Conservation (phyloP, 2,329 filamentous ascomycete species). For the Apiospora saccharicola region DNA sequence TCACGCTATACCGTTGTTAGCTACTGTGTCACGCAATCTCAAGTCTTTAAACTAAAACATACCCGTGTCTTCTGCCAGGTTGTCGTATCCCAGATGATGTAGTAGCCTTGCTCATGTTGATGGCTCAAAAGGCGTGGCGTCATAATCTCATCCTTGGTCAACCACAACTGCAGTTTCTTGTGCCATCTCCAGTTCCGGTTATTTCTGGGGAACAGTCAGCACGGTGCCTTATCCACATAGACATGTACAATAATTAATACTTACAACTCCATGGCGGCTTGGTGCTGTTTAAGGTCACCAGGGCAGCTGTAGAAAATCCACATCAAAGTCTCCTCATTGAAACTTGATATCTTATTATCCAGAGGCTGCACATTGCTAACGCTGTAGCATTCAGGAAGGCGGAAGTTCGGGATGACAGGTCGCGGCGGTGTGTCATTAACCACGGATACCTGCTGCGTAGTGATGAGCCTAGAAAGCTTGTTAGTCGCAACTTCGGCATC, state of each 20-base stretch:
- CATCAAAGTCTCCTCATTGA: conserved; percentile 74
- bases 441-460: conserved; percentile 66
- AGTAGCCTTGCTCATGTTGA: conserved; percentile 69
- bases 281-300: conserved; percentile 67
- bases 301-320: conserved; percentile 76
- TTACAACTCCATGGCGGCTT: conserved; percentile 70
- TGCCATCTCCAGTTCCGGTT: conserved; percentile 74
- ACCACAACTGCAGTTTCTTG: conserved; percentile 70
- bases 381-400: conserved; percentile 70
- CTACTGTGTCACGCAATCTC: conserved; percentile 24
- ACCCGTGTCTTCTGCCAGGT: conserved; percentile 70
- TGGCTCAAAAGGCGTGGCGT: conserved; percentile 65
- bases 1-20: conserved; percentile 55
- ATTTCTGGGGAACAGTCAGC: conserved; percentile 51
- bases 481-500: neutral
- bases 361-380: conserved; percentile 72
- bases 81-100: conserved; percentile 70
- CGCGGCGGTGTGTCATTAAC: conserved; percentile 67
- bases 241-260: conserved; percentile 34
- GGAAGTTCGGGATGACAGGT: conserved; percentile 63
- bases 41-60: conserved; percentile 33
- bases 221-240: neutral
- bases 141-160: conserved; percentile 73
- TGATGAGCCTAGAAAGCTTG: conserved; percentile 54
- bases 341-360: conserved; percentile 70